These are phyloP conservation scores for Aspergillus felis DNA, from an alignment of 2,329 filamentous ascomycete species.

Conservation along the genomic window DNA sequence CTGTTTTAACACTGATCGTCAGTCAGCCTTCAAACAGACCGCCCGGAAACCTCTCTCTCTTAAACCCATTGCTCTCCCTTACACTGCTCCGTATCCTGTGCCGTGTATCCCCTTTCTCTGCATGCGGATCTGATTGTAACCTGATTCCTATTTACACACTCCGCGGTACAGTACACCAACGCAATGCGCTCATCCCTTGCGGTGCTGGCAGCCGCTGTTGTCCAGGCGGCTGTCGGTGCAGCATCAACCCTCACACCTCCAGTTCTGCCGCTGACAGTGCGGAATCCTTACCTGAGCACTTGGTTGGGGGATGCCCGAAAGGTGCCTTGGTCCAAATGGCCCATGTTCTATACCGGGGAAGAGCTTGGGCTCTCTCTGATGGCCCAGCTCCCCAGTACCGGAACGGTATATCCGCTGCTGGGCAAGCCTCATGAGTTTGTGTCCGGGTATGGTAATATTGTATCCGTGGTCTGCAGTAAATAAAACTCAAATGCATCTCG, in stretches of 20 bases:
- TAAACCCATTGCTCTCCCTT: not conserved
- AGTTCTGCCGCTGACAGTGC: slow-evolving; percentile 69
- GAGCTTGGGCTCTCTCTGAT: slow-evolving; percentile 63
- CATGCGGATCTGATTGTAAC: not conserved
- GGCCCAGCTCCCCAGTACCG: slow-evolving; percentile 57
- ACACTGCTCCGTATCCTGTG: not conserved
- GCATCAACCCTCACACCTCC: slow-evolving; percentile 58
- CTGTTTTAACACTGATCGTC: not conserved
- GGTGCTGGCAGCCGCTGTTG: slow-evolving; percentile 28
- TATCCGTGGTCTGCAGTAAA: not conserved
- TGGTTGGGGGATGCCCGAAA: slow-evolving; percentile 70
- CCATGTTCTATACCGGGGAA: slow-evolving; percentile 76
- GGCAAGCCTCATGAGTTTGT: slow-evolving; percentile 64
- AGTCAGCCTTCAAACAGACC: not conserved
- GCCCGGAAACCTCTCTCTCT: not conserved
- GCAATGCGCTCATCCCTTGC: slow-evolving; percentile 31
- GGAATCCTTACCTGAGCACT: slow-evolving; percentile 72
- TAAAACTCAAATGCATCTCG: not conserved
- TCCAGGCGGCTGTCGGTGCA: slow-evolving; percentile 41
- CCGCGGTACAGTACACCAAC: slow-evolving; percentile 2
- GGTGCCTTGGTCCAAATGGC: slow-evolving; percentile 77
- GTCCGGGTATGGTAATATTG: slow-evolving; percentile 31
- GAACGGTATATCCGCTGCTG: slow-evolving; percentile 60
- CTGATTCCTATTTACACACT: slow-evolving; percentile 4
- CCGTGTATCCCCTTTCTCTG: not conserved